Conservation (phyloP, 2,329 filamentous ascomycete genomes). For the Monilinia fructigena region DNA sequence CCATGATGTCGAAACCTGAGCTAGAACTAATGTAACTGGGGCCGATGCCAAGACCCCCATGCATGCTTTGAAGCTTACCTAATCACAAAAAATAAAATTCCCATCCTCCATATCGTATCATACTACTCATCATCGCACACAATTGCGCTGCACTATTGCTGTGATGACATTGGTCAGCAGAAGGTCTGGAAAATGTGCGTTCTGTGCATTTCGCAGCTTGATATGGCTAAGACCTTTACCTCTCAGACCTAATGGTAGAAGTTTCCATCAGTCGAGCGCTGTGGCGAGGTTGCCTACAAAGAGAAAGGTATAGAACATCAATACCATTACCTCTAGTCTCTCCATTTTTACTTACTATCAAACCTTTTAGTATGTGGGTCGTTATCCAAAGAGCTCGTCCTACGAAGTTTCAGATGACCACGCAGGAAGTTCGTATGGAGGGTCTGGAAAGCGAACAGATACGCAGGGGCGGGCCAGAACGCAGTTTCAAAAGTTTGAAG, state of each 20-base stretch:
- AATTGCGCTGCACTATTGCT: constrained; percentile 17
- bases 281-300: background rate
- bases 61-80: background rate
- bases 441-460: background rate
- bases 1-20: constrained; percentile 3
- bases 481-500: background rate
- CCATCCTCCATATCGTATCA: background rate
- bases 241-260: background rate
- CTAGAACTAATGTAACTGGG: constrained; percentile 4
- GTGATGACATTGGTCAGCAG: constrained; percentile 45
- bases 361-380: background rate
- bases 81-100: background rate
- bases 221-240: constrained; percentile 35
- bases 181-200: constrained; percentile 43
- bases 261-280: constrained; percentile 21
- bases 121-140: background rate
- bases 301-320: constrained; percentile 12
- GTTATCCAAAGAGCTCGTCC: background rate
- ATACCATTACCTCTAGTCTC: background rate
- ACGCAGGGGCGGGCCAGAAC: constrained; percentile 1
- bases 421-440: background rate
- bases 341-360: constrained; percentile 1
- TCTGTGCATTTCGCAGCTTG: constrained; percentile 43
- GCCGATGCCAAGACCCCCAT: constrained; percentile 5
- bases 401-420: background rate